Evolutionary conservation across 1,284 basidiomycete species (phyloP).

Genomic region (Cutaneotrichosporon cutaneum): DNA sequence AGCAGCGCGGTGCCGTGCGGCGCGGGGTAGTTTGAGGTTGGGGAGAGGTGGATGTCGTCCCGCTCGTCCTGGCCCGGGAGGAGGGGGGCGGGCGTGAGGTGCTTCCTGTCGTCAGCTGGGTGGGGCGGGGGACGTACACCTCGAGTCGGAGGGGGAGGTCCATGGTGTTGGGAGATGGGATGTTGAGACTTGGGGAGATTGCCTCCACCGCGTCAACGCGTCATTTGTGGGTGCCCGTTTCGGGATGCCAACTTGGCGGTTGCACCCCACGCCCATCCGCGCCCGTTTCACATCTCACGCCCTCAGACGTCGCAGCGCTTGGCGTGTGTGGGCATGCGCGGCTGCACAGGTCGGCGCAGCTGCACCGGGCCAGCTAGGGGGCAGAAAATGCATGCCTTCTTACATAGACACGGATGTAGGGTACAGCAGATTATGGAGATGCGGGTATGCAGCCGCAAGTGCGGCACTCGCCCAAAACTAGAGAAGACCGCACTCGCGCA

Average conservation of each 20-base stretch:
- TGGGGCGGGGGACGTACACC: not conserved
- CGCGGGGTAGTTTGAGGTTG: slow-evolving; percentile 41
- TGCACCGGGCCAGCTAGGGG: not conserved
- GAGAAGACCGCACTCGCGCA: slow-evolving; percentile 54
- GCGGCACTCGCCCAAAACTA: slow-evolving; percentile 19
- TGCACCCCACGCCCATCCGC: not conserved
- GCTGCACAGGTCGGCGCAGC: not conserved
- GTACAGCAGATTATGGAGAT: slow-evolving; percentile 20
- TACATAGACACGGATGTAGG: slow-evolving; percentile 18
- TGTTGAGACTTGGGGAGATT: not conserved
- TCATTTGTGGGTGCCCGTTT: no score
- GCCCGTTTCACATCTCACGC: no score
- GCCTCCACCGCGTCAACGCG: slow-evolving; percentile 5
- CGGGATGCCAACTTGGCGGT: not conserved
- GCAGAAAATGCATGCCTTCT: slow-evolving; percentile 19
- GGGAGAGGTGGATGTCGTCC: slow-evolving; percentile 37
- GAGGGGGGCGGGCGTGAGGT: slow-evolving; percentile 11
- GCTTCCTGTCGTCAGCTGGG: slow-evolving; percentile 10
- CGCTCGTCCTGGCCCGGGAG: slow-evolving; percentile 18
- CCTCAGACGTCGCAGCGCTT: not conserved
- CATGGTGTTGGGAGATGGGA: slow-evolving; percentile 2
- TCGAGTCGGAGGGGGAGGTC: slow-evolving; percentile 15
- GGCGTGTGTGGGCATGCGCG: not conserved
- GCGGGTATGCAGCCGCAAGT: not conserved
- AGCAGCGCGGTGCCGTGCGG: slow-evolving; percentile 40